Base-by-base conservation (phyloP, 805 yeast genomes). In the Wickerhamiella azyma region DNA sequence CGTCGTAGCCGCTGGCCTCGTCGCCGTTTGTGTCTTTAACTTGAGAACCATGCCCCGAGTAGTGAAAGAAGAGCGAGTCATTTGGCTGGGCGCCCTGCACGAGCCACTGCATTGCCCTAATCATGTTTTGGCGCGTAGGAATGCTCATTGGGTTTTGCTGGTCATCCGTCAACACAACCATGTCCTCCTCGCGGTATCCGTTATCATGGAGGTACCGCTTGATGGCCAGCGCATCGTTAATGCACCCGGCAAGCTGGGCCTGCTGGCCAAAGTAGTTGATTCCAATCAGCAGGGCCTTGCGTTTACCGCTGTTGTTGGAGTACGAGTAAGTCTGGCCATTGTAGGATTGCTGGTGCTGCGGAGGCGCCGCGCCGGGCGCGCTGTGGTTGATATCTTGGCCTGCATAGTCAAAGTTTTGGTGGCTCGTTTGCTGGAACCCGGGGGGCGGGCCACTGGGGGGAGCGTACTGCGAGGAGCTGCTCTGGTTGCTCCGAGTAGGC, bases 21-120 rank as follows among this genome's bases (percentile, higher is more conserved):
- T 81, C 92, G 19, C 85, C 85, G 55, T 77, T 75, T 29, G 65
- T 57, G 59, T 84, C 94, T 40, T 67, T 63, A 4, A 77, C 74
- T 56, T 77, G 81, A 2, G 92, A 85, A 26, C 94, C 94, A 58
- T 85, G 94, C 7, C 94, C 92, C 0, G 92, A 81, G 59, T 79
- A 84, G 60, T 85, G 94, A 70, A 85, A 76, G 54, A 85, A 78
- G 42, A 84, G 62, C 8, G 85, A 74, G 63, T 84, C 94, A 54
- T 84, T 82, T 13, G 92, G 79, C 53, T 65, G 67, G 0, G 94
- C 92, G 50, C 70, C 81, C 17, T 66, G 66, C 17, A 80, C 88
- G 18, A 84, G 70, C 94, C 94, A 84, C 47, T 72, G 77, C 82
- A 82, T 81, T 2, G 86, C 94, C 37, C 78, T 68, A 17, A 82